Evolutionary conservation across 2,329 filamentous ascomycete species (phyloP).

Genomic region (Arachnopeziza araneosa): DNA sequence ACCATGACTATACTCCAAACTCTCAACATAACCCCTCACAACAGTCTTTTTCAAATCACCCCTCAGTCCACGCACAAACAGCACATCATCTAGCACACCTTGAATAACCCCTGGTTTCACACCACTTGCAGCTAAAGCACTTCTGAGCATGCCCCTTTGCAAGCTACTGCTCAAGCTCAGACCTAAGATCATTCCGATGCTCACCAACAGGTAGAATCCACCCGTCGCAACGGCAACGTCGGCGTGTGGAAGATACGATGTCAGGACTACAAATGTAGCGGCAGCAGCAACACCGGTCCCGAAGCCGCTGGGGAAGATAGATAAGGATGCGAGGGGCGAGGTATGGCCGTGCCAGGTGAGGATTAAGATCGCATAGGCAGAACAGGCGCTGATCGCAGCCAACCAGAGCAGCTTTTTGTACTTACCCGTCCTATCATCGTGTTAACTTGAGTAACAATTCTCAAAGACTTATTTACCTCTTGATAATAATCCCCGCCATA

Average conservation of each 20-base stretch:
- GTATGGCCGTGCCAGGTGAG: constrained; percentile 56
- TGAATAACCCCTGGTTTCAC: constrained; percentile 14
- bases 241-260: constrained; percentile 38
- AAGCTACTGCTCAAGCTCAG: constrained; percentile 19
- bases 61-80: constrained; percentile 11
- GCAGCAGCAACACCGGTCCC: constrained; percentile 42
- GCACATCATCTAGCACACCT: constrained; percentile 17
- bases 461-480: neutral
- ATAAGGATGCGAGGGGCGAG: constrained; percentile 48
- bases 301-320: constrained; percentile 52
- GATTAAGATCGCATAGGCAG: constrained; percentile 47
- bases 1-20: constrained; percentile 22
- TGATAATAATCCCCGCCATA: constrained; percentile 41
- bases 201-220: constrained; percentile 38
- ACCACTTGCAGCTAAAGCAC: neutral
- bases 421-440: constrained; percentile 43
- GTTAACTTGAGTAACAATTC: neutral
- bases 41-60: constrained; percentile 13
- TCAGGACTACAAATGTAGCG: constrained; percentile 44
- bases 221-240: constrained; percentile 46
- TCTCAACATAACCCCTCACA: constrained; percentile 20
- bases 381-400: constrained; percentile 43
- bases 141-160: constrained; percentile 10
- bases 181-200: constrained; percentile 20
- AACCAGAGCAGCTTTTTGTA: constrained; percentile 52